phyloP scores from a whole-genome alignment of 352 stramenopile species.

The Phytophthora cactorum region DNA sequence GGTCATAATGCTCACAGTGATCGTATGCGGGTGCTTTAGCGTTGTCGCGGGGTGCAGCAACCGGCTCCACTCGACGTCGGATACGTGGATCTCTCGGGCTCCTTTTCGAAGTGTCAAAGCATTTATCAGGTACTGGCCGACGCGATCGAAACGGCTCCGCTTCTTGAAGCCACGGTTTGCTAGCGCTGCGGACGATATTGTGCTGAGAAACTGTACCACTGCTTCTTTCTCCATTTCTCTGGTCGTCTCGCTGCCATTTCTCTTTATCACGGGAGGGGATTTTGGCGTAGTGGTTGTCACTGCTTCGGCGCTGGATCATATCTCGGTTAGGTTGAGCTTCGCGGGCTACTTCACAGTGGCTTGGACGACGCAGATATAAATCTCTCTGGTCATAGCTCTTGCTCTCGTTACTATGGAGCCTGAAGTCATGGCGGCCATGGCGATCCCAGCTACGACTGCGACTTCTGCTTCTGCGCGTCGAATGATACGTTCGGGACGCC shows the following conservation, averaged over 20 bases:
- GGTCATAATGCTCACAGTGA: background rate
- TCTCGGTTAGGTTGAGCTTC: background rate
- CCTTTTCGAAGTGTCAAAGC: background rate
- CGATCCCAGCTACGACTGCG: constrained; percentile 4
- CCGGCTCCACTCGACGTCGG: constrained; percentile 1
- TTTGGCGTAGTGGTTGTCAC: background rate
- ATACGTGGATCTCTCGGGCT: constrained; percentile 6
- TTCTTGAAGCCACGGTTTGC: constrained; percentile 1
- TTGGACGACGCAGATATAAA: background rate
- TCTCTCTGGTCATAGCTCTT: background rate
- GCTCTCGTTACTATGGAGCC: background rate
- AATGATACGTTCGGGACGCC: background rate
- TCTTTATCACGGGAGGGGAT: background rate
- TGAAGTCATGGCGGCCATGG: background rate
- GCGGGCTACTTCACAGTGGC: background rate
- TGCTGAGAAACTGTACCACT: background rate
- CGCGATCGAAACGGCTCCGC: background rate
- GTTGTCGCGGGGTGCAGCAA: background rate
- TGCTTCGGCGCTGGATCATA: background rate
- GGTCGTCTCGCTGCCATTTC: too few relatives aligned
- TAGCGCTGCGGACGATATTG: background rate
- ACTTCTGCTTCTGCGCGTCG: background rate
- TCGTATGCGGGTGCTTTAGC: background rate
- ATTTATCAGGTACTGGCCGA: background rate
- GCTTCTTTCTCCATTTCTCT: background rate